A percentile compares a stretch with the other conserved stretches of the same genome.
phyloP scores from a whole-genome alignment of 805 yeast species.

The Saturnispora zaruensis region DNA sequence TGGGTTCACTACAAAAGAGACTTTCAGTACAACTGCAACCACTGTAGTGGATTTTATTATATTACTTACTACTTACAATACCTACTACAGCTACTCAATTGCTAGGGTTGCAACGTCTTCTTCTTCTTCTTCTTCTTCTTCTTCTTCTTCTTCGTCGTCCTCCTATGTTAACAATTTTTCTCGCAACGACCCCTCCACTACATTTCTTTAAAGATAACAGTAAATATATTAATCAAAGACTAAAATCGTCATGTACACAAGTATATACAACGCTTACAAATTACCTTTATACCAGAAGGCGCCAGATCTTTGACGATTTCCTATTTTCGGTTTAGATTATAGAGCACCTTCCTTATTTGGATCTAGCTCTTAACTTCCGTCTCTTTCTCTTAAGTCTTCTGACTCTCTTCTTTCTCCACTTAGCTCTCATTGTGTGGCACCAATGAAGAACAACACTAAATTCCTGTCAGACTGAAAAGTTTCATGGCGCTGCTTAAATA shows the following conservation, averaged over 20 bases:
- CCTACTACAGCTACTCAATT: too few species aligned
- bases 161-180: too few species aligned
- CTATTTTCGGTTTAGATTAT: not conserved
- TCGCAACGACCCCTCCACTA: too few species aligned
- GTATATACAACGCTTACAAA: not conserved
- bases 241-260: not conserved
- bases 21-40: too few species aligned
- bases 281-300: not conserved
- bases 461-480: not conserved
- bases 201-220: too few species aligned
- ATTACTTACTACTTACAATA: too few species aligned
- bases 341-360: constrained; percentile 52
- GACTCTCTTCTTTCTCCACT: constrained; percentile 99
- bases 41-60: too few species aligned
- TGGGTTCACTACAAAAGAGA: too few species aligned
- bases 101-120: too few species aligned
- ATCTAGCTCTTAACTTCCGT: constrained; percentile 99
- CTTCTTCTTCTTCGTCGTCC: too few species aligned
- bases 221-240: not conserved
- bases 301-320: not conserved
- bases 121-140: too few species aligned
- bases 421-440: constrained; percentile 66
- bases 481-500: not conserved
- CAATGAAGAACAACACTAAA: not conserved
- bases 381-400: constrained; percentile 99